Evolutionary conservation across 2,329 filamentous ascomycete species (phyloP).

Genomic region (Rugonectria rugulosa): DNA sequence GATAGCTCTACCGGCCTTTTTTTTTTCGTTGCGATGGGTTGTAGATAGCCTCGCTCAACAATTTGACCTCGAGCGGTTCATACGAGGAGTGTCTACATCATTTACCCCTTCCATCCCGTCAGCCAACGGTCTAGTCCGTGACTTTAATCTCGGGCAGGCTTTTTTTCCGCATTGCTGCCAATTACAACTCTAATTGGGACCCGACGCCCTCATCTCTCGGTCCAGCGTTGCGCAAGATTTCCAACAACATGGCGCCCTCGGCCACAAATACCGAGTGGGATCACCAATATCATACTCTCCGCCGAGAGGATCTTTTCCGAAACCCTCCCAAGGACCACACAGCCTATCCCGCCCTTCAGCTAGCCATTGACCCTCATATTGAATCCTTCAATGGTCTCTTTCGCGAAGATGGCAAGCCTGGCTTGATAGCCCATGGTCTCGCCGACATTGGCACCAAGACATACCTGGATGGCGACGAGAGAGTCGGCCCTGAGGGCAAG

Average conservation of each 20-base stretch:
- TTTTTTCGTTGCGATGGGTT: conserved; percentile 28
- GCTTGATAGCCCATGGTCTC: conserved; percentile 74
- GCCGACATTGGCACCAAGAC: conserved; percentile 90
- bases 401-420: conserved; percentile 66
- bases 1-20: conserved; percentile 28
- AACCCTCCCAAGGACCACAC: conserved; percentile 87
- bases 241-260: conserved; percentile 60
- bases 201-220: conserved; percentile 6
- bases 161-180: background rate
- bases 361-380: conserved; percentile 89
- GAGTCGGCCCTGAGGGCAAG: conserved; percentile 63
- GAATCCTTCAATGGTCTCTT: conserved; percentile 96
- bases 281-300: conserved; percentile 83
- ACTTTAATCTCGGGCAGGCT: background rate
- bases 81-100: conserved; percentile 25
- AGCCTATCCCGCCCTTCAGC: conserved; percentile 86
- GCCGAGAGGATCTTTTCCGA: conserved; percentile 87
- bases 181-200: conserved; percentile 5
- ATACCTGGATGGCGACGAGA: conserved; percentile 83
- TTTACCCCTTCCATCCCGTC: conserved; percentile 14
- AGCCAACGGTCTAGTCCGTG: conserved; percentile 14
- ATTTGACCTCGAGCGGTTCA: conserved; percentile 31
- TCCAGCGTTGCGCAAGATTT: conserved; percentile 15
- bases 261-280: conserved; percentile 78
- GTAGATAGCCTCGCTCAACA: conserved; percentile 40